Evolutionary conservation across 2,329 filamentous ascomycete species (phyloP), one percentile per base, ranked within the genome.

Genomic region (Epichloe aotearoae): DNA sequence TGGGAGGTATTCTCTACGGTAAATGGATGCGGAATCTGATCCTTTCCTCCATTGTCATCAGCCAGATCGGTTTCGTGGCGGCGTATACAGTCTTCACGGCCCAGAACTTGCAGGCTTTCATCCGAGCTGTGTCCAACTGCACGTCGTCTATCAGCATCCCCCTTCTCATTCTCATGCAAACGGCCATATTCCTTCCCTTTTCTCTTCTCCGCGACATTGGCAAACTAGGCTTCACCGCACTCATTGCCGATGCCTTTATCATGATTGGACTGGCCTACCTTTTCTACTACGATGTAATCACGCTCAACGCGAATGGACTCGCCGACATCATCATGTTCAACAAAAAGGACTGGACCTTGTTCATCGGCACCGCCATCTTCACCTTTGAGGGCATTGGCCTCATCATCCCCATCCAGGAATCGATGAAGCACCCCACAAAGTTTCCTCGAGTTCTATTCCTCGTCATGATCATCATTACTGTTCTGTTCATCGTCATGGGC

Each of bases 311-410:
- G 46, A 75, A 88, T 51, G 88, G 88, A 12, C 69, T 95, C 23
- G 77, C 88, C 5, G 93, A 98, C 64, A 90, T 97, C 61, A 79
- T 86, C 58, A 77, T 85, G 61, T 97, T 98, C 76, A 98, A 98
- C 71, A 69, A 84, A 84, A 81, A 85, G 54, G 84, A 89, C 65
- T 98, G 94, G 93, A 95, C 93, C 0, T 77, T 98, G 4, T 97
- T 98, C 66, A 98, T 98, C 60, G 94, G 93, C 54, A 98, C 94
- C 0, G 93, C 94, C 30, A 97, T 98, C 64, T 98, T 98, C 71
- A 97, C 93, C 0, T 98, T 97, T 63, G 93, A 98, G 65, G 93
- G 93, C 30, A 94, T 98, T 54, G 94, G 93, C 12, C 80, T 98
- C 46, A 94, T 98, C 66, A 96, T 98, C 55, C 93, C 94, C 0